Conservation (phyloP, 129 eudicot species). For the Dittrichia graveolens region DNA sequence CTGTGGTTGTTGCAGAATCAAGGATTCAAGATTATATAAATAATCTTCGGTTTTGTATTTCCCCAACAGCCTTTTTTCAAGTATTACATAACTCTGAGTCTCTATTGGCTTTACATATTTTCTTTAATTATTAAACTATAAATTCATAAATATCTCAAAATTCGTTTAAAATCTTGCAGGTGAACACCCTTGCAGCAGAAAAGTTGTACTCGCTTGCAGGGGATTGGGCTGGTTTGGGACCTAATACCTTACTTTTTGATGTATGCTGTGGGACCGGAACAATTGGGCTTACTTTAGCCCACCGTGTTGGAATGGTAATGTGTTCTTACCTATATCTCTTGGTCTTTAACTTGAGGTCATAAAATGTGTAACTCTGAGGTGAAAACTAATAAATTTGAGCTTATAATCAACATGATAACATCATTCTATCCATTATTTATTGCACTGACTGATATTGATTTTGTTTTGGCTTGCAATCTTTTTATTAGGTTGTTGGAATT, state of each 20-base stretch:
- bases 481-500: slow-evolving; percentile 85
- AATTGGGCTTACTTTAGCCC: slow-evolving; percentile 87
- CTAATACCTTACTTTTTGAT: slow-evolving; percentile 91
- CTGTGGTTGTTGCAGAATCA: slow-evolving; percentile 51
- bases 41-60: slow-evolving; percentile 75
- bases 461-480: slow-evolving; percentile 23
- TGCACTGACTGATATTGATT: background rate
- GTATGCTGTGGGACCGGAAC: slow-evolving; percentile 98
- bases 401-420: too few species aligned
- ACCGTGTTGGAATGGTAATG: slow-evolving; percentile 96
- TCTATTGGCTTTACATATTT: slow-evolving; percentile 4
- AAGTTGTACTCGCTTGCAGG: slow-evolving; percentile 90
- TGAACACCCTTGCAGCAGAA: slow-evolving; percentile 96
- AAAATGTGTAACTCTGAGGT: background rate
- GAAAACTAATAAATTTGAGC: background rate
- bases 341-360: background rate
- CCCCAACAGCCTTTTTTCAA: slow-evolving; percentile 97
- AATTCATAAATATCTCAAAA: background rate
- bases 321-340: background rate
- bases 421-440: too few species aligned
- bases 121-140: background rate
- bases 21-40: slow-evolving; percentile 83
- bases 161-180: slow-evolving; percentile 48
- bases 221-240: slow-evolving; percentile 93
- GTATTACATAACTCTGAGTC: slow-evolving; percentile 31